Conservation (phyloP, 371 early-diverging fungal genomes). For the Batkoa obscura region DNA sequence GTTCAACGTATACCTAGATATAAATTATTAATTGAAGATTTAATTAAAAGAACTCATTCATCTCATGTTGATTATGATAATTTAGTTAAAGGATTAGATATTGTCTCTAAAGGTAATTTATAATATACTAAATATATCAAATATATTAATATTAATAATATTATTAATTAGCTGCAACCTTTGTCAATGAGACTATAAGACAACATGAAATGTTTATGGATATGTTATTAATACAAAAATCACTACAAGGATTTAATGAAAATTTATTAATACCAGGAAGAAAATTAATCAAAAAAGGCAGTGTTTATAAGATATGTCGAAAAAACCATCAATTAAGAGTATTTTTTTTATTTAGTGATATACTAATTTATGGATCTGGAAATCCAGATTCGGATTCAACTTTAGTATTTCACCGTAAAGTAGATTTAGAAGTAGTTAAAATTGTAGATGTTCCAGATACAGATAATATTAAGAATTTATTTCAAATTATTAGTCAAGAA, state of each 20-base stretch:
- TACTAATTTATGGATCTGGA: slow-evolving; percentile 39
- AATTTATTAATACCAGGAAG: slow-evolving; percentile 41
- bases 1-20: slow-evolving; percentile 70
- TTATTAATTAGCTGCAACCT: slow-evolving; percentile 27
- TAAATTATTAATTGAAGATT: slow-evolving; percentile 43
- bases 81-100: slow-evolving; percentile 31
- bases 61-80: slow-evolving; percentile 37
- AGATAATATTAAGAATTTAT: slow-evolving; percentile 19
- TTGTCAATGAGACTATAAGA: slow-evolving; percentile 53
- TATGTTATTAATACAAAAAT: slow-evolving; percentile 42
- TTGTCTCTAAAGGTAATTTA: slow-evolving; percentile 20
- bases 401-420: slow-evolving; percentile 33
- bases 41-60: slow-evolving; percentile 33
- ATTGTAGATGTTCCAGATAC: slow-evolving; percentile 31
- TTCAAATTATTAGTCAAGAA: slow-evolving; percentile 46
- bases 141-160: background rate
- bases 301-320: slow-evolving; percentile 43
- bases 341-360: slow-evolving; percentile 50
- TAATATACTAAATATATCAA: slow-evolving; percentile 17
- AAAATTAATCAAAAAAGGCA: slow-evolving; percentile 30
- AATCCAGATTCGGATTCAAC: slow-evolving; percentile 8
- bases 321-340: slow-evolving; percentile 35
- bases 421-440: slow-evolving; percentile 31
- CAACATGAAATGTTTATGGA: slow-evolving; percentile 46
- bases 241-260: slow-evolving; percentile 28